A percentile compares a stretch with the other conserved stretches of the same genome.
These are phyloP conservation scores for Nidula microcarpa DNA, from an alignment of 768 basidiomycete species.

Conservation along the genomic window DNA sequence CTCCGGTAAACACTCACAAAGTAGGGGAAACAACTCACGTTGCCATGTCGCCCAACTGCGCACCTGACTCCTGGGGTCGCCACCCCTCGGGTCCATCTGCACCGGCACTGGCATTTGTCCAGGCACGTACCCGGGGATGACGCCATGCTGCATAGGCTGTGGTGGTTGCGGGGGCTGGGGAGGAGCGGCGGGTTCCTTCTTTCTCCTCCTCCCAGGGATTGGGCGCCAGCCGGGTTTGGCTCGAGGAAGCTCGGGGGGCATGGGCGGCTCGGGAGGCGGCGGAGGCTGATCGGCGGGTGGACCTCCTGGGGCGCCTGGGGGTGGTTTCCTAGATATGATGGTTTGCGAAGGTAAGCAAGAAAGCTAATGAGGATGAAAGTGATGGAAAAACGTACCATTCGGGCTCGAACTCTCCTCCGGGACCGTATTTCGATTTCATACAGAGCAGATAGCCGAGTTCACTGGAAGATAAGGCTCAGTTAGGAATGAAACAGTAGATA, in stretches of 20 bases:
- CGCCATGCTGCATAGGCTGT: slow-evolving; percentile 6
- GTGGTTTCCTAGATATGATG: slow-evolving; percentile 28
- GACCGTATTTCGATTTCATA: slow-evolving; percentile 72
- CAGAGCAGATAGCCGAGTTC: slow-evolving; percentile 72
- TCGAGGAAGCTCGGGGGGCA: slow-evolving; percentile 23
- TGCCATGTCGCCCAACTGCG: slow-evolving; percentile 65
- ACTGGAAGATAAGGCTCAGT: slow-evolving; percentile 28
- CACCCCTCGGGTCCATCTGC: not conserved
- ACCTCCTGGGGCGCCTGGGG: slow-evolving; percentile 36
- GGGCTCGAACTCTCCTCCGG: slow-evolving; percentile 83
- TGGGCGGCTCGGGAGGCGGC: slow-evolving; percentile 29
- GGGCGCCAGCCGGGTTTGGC: slow-evolving; percentile 63
- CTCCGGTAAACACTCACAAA: not conserved
- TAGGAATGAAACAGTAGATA: slow-evolving; percentile 3
- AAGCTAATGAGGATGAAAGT: too few species aligned
- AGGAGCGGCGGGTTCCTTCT: slow-evolving; percentile 30
- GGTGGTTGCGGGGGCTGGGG: slow-evolving; percentile 13
- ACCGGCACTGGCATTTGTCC: not conserved
- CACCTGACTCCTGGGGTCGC: slow-evolving; percentile 39
- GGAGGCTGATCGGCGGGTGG: slow-evolving; percentile 36
- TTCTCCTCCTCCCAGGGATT: slow-evolving; percentile 39
- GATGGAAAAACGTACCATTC: slow-evolving; percentile 46
- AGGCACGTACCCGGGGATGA: slow-evolving; percentile 18
- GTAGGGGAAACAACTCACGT: slow-evolving; percentile 39
- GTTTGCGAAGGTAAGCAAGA: too few species aligned